Conservation (phyloP, 192 early-diverging fungal genomes). For the Dispira simplex region DNA sequence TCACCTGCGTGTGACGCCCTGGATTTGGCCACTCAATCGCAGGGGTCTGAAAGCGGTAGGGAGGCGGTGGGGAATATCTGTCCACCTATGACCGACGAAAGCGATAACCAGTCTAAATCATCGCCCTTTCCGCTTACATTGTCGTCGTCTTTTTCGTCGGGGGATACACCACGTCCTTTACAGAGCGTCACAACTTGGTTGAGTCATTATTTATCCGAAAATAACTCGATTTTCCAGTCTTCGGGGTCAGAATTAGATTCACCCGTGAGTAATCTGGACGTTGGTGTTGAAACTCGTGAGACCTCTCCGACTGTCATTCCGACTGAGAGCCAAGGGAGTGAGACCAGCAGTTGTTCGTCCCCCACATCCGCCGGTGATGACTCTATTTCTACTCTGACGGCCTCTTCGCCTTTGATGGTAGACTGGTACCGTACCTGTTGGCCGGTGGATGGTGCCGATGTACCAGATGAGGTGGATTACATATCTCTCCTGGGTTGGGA, state of each 20-base stretch:
- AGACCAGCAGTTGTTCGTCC: neutral
- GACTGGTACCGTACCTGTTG: constrained; percentile 6
- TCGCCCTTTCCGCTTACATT: too few relatives aligned
- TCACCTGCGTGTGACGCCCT: too few relatives aligned
- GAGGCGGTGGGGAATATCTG: neutral
- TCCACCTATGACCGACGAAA: neutral
- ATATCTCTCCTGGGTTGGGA: constrained; percentile 1
- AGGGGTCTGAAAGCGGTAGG: too few relatives aligned
- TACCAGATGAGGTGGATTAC: constrained; percentile 1
- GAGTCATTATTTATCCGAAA: neutral
- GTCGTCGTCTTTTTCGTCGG: too few relatives aligned
- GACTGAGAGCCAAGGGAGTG: neutral
- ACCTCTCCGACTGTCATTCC: neutral
- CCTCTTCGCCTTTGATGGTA: constrained; percentile 4
- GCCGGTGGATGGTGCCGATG: constrained; percentile 1
- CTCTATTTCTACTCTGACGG: neutral
- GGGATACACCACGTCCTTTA: too few relatives aligned
- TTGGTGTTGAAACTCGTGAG: neutral
- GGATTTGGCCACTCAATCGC: too few relatives aligned
- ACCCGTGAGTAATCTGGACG: neutral
- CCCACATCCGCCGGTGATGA: neutral
- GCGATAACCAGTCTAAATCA: neutral
- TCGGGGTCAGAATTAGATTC: neutral
- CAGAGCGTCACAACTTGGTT: neutral
- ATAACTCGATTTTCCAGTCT: neutral